Base-by-base conservation (phyloP, 495 filamentous ascomycete genomes). In the Xylaria grammica region DNA sequence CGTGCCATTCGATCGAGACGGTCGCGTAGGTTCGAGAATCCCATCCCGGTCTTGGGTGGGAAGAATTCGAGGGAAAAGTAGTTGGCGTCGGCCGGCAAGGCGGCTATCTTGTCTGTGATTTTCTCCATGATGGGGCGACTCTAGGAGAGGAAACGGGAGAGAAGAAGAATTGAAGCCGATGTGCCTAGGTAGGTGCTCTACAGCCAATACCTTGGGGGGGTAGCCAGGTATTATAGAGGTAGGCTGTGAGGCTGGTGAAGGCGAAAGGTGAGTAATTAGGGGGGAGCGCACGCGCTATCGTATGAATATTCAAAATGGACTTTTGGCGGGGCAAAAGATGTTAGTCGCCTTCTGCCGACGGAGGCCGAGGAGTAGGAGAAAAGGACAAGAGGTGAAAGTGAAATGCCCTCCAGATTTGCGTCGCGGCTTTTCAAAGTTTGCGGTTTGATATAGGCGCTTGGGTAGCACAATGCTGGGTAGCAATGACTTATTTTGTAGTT, bases 31-130 rank as follows among this genome's bases (percentile, higher is more conserved):
- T 99, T 99, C 44, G 91, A 89, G 68, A 92, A 94, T 67, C 95
- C 93, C 90, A 94, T 96, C 61, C 86, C 79, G 24, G 95, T 99
- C 79, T 97, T 98, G 56, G 96, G 96, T 59, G 95, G 95, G 78
- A 99, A 98, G 86, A 99, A 99, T 81, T 99, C 96, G 68, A 98
- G 89, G 34, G 96, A 98, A 79, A 97, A 94, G 82, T 94, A 99
- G 70, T 87, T 87, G 56, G 85, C 84, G 76, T 90, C 87, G 40
- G 89, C 84, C 74, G 92, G 91, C 79, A 99, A 79, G 65, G 92
- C 92, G 77, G 91, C 91, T 71, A 98, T 93, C 85, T 98, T 98
- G 82, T 96, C 90, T 58, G 93, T 97, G 73, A 99, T 92, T 78
- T 92, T 97, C 78, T 95, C 90, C 90, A 94, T 94, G 45, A 40